These are phyloP conservation scores for Phytophthora pluvialis DNA, from an alignment of 352 stramenopile species.

Conservation along the genomic window DNA sequence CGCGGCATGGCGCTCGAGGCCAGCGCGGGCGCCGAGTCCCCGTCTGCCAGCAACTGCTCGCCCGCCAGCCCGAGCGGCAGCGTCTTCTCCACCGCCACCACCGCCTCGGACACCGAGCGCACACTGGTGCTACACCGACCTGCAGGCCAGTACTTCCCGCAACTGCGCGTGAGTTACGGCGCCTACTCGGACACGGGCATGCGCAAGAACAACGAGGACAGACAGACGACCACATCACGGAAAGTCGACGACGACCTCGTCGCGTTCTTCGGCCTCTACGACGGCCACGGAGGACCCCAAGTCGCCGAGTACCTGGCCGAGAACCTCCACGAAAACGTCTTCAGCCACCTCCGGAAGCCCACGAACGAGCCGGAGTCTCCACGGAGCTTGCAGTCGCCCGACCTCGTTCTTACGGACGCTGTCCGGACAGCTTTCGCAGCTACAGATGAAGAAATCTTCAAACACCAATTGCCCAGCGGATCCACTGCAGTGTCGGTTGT, in stretches of 20 bases:
- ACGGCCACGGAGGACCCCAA: slow-evolving; percentile 77
- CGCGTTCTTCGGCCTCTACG: slow-evolving; percentile 87
- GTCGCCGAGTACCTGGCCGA: slow-evolving; percentile 72
- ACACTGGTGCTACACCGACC: slow-evolving; percentile 58
- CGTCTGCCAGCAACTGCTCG: slow-evolving; percentile 44
- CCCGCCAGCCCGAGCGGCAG: slow-evolving; percentile 63
- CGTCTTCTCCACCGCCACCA: slow-evolving; percentile 80
- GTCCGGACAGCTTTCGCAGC: slow-evolving; percentile 58
- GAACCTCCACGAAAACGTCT: slow-evolving; percentile 68
- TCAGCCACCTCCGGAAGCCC: slow-evolving; percentile 46
- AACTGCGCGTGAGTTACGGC: slow-evolving; percentile 69
- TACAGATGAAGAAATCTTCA: slow-evolving; percentile 80
- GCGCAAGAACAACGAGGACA: slow-evolving; percentile 82
- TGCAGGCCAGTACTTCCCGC: slow-evolving; percentile 57
- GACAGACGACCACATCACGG: slow-evolving; percentile 56
- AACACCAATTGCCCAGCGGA: slow-evolving; percentile 71
- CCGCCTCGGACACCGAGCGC: slow-evolving; percentile 77
- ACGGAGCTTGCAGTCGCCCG: slow-evolving; percentile 23
- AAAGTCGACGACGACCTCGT: slow-evolving; percentile 62
- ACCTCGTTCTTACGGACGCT: slow-evolving; percentile 34
- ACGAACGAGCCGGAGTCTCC: slow-evolving; percentile 38
- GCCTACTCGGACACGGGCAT: slow-evolving; percentile 77
- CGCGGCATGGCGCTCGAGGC: slow-evolving; percentile 74
- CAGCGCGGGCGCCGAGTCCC: slow-evolving; percentile 19
- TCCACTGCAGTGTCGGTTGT: slow-evolving; percentile 76